phyloP scores from a whole-genome alignment of 1,284 basidiomycete genomes.

The Coniferiporia sulphurascens region DNA sequence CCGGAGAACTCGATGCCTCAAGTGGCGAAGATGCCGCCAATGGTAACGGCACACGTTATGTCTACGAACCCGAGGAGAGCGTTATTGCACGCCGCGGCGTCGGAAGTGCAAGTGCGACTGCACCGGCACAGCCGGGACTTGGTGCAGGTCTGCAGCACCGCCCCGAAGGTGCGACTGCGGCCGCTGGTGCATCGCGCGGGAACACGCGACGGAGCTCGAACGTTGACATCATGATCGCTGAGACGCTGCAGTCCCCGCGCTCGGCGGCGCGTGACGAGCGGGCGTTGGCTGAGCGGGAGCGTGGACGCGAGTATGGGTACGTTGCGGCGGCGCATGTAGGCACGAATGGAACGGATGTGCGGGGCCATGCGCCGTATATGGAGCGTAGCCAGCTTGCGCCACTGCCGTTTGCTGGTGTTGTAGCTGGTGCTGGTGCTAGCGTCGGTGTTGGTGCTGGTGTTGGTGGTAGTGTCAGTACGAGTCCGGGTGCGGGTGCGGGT shows the following conservation, averaged over 20 bases:
- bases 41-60: neutral
- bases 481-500: neutral
- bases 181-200: too few relatives aligned
- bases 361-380: neutral
- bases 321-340: neutral
- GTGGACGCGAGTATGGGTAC: neutral
- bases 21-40: neutral
- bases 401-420: slow-evolving; percentile 8
- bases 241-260: slow-evolving; percentile 24
- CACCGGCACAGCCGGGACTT: neutral
- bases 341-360: neutral
- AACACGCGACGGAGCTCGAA: slow-evolving; percentile 44
- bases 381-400: slow-evolving; percentile 6
- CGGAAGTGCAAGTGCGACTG: too few relatives aligned
- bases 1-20: slow-evolving; percentile 9
- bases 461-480: neutral
- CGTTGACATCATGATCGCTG: slow-evolving; percentile 35
- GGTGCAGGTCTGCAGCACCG: neutral
- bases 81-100: neutral
- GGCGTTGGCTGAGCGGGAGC: neutral
- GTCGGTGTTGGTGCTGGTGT: neutral
- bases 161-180: too few relatives aligned
- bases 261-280: slow-evolving; percentile 1
- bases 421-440: neutral
- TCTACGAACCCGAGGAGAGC: neutral